These are phyloP conservation scores for Dinochytrium kinnereticum DNA, from an alignment of 371 early-diverging fungal species.

Conservation along the genomic window DNA sequence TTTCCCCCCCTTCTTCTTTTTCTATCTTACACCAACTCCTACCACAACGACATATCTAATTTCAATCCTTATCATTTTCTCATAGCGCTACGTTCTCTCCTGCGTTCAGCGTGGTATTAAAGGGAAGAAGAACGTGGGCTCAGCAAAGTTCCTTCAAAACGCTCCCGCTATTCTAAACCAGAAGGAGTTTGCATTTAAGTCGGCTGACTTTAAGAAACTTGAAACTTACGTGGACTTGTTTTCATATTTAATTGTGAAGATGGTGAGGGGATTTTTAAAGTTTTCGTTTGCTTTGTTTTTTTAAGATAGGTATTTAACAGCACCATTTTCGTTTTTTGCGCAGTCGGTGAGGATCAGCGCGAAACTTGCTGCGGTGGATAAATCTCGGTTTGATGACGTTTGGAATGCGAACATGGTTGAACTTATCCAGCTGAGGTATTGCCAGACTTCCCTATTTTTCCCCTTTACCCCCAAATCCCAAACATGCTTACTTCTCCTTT, in stretches of 20 bases:
- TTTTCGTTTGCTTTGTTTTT: not conserved
- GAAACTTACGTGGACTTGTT: not conserved
- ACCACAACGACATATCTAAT: no score
- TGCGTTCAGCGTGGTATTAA: not conserved
- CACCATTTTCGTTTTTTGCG: not conserved
- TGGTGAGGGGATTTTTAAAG: not conserved
- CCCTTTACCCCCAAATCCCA: no score
- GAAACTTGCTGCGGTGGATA: not conserved
- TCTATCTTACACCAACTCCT: no score
- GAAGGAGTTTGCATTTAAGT: not conserved
- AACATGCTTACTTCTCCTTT: no score
- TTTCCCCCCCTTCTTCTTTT: no score
- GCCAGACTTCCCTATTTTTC: not conserved
- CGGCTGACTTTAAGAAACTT: not conserved
- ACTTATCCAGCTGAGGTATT: constrained; percentile 46
- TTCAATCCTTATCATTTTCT: not conserved
- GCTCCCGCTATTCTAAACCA: not conserved
- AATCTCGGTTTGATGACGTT: constrained; percentile 2
- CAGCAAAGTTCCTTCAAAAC: not conserved
- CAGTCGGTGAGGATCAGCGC: not conserved
- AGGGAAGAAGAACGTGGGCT: not conserved
- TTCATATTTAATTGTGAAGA: not conserved
- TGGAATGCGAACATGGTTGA: constrained; percentile 56
- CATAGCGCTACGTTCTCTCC: not conserved
- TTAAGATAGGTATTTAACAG: no score